phyloP scores from a whole-genome alignment of 2,329 filamentous ascomycete species.

The Sclerotinia trifoliorum region DNA sequence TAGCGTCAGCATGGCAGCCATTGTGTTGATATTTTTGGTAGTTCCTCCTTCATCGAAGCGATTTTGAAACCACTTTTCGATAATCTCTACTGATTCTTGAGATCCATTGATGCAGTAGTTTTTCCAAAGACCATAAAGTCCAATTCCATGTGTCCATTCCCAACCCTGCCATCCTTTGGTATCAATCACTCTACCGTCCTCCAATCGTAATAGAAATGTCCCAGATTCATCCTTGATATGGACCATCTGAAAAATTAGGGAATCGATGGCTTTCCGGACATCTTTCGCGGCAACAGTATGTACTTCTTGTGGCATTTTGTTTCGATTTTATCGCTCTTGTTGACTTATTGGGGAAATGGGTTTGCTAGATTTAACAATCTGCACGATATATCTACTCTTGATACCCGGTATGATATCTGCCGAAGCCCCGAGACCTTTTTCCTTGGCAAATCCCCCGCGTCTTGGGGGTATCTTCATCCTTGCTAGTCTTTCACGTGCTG shows the following conservation, averaged over 20 bases:
- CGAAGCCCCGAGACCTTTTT: neutral
- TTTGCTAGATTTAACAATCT: neutral
- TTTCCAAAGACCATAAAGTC: conserved; percentile 78
- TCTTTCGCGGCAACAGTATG: conserved; percentile 49
- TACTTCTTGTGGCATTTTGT: conserved; percentile 23
- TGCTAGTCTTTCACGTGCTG: neutral
- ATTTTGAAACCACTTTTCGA: conserved; percentile 70
- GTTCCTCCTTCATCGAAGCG: conserved; percentile 57
- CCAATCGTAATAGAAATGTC: conserved; percentile 68
- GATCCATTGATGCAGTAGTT: conserved; percentile 73
- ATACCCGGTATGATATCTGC: neutral
- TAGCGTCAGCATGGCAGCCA: conserved; percentile 74
- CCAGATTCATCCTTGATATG: conserved; percentile 76
- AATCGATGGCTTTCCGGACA: conserved; percentile 55
- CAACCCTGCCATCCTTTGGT: conserved; percentile 79
- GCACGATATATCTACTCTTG: conserved; percentile 8
- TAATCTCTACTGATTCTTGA: conserved; percentile 58
- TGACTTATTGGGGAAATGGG: neutral
- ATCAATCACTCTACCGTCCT: conserved; percentile 68
- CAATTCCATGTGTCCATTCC: conserved; percentile 81
- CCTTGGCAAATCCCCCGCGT: conserved; percentile 16
- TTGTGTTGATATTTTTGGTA: conserved; percentile 79
- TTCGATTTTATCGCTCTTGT: neutral
- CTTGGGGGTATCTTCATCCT: conserved; percentile 1
- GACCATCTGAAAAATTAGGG: conserved; percentile 70